phyloP scores from a whole-genome alignment of 1,284 basidiomycete genomes.

The Grifola frondosa region DNA sequence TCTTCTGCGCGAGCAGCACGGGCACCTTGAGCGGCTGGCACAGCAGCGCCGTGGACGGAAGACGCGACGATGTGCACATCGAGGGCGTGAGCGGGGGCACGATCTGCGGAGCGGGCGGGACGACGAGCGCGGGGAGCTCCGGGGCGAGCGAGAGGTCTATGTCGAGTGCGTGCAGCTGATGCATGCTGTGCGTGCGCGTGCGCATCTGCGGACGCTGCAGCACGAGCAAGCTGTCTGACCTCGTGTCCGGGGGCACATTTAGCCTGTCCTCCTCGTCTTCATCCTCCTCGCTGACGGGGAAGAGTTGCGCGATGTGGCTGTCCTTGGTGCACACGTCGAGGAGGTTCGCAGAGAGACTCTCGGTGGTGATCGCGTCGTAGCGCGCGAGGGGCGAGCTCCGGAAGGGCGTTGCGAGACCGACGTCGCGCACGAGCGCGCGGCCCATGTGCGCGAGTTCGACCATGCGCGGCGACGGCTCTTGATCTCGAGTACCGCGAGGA shows the following conservation, averaged over 20 bases:
- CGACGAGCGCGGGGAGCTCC: slow-evolving; percentile 6
- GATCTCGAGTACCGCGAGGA: slow-evolving; percentile 48
- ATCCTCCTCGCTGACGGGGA: slow-evolving; percentile 52
- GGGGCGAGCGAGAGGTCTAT: slow-evolving; percentile 6
- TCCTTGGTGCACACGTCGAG: slow-evolving; percentile 26
- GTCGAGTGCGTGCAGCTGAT: slow-evolving; percentile 17
- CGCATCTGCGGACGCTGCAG: slow-evolving; percentile 27
- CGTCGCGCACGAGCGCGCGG: slow-evolving; percentile 26
- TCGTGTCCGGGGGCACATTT: not conserved
- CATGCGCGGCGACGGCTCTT: slow-evolving; percentile 54
- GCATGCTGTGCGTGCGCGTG: slow-evolving; percentile 31
- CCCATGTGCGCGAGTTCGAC: slow-evolving; percentile 41
- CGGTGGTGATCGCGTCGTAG: slow-evolving; percentile 32
- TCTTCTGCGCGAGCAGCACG: slow-evolving; percentile 14
- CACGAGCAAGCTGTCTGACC: slow-evolving; percentile 2
- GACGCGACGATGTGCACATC: not conserved
- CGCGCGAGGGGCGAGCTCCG: slow-evolving; percentile 40
- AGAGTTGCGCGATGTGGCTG: slow-evolving; percentile 33
- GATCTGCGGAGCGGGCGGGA: slow-evolving; percentile 6
- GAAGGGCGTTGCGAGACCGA: slow-evolving; percentile 45
- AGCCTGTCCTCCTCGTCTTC: slow-evolving; percentile 35
- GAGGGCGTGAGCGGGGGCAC: slow-evolving; percentile 4
- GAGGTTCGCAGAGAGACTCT: slow-evolving; percentile 12
- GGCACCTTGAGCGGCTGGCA: slow-evolving; percentile 25
- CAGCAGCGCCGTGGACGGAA: slow-evolving; percentile 13